Evolutionary conservation across 352 stramenopile species (phyloP), one percentile per base, ranked within the genome.

Genomic region (Globisporangium nodosum): DNA sequence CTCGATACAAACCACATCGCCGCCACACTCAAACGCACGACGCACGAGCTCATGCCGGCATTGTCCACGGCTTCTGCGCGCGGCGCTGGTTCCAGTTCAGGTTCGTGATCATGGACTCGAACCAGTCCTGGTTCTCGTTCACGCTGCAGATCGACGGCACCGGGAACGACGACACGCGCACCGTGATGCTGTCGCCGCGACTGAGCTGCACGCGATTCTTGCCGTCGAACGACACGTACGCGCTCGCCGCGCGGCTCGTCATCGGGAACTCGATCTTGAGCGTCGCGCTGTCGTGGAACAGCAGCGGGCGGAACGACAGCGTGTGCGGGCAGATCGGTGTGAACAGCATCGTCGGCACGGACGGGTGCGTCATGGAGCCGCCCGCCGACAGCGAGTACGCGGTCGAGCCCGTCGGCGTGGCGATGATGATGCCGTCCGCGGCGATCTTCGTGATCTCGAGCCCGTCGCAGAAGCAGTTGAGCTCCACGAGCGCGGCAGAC

Each of bases 261-360:
- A 85, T 78, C 6, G 88, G 85, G 45, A 97, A 88, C 43, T 90
- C 78, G 61, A 97, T 95, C 71, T 94, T 93, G 50, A 97, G 68
- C 37, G 80, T 88, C 21, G 87, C 87, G 61, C 87, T 97, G 63
- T 97, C 90, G 56, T 95, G 88, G 70, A 97, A 92, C 11, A 97
- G 76, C 54, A 97, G 76, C 37, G 90, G 90, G 16, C 90, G 85
- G 66, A 97, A 97, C 57, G 89, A 97, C 24, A 99, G 74, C 13
- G 97, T 97, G 75, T 99, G 97, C 1, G 97, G 96, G 68, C 97
- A 99, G 61, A 99, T 99, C 1, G 97, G 97, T 35, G 97, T 99
- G 42, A 99, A 96, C 16, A 99, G 72, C 71, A 99, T 99, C 43
- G 90, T 92, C 31, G 97, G 96, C 52, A 99, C 96, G 0, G 96